phyloP scores from a whole-genome alignment of 2,329 filamentous ascomycete genomes.

The Trichoderma afroharzianum region DNA sequence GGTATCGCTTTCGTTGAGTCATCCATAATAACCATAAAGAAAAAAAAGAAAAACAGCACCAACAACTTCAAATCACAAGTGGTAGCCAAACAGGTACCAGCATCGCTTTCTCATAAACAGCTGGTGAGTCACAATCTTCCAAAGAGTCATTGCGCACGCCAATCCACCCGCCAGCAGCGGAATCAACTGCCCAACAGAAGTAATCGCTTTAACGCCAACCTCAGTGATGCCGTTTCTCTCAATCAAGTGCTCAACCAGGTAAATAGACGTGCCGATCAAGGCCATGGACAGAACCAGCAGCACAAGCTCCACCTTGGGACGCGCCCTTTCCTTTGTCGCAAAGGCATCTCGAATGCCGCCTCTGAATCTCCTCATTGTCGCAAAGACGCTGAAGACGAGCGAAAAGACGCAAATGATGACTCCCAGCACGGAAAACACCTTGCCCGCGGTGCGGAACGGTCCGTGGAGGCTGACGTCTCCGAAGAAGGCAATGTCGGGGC shows the following conservation, averaged over 20 bases:
- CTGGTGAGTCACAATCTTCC: slow-evolving; percentile 22
- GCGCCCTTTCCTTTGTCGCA: not conserved
- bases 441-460: slow-evolving; percentile 22
- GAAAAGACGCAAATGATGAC: slow-evolving; percentile 20
- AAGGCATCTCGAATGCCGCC: slow-evolving; percentile 16
- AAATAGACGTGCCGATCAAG: slow-evolving; percentile 21
- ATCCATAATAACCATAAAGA: not conserved
- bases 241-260: slow-evolving; percentile 24
- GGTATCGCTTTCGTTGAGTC: not conserved
- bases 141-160: slow-evolving; percentile 20
- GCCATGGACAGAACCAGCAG: slow-evolving; percentile 22
- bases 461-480: slow-evolving; percentile 19
- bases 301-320: slow-evolving; percentile 23
- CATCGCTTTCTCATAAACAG: slow-evolving; percentile 21
- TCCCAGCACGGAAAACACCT: slow-evolving; percentile 19
- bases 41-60: not conserved
- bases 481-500: slow-evolving; percentile 22
- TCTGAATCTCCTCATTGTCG: slow-evolving; percentile 14
- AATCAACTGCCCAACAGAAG: slow-evolving; percentile 25
- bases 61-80: slow-evolving; percentile 15
- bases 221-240: slow-evolving; percentile 18
- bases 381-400: slow-evolving; percentile 6
- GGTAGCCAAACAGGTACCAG: slow-evolving; percentile 22
- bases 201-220: slow-evolving; percentile 17
- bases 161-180: slow-evolving; percentile 24